A percentile compares a stretch with the other conserved stretches of the same genome.
These are phyloP conservation scores for Macaranga tanarius DNA, from an alignment of 441 rosid species.

Conservation along the genomic window DNA sequence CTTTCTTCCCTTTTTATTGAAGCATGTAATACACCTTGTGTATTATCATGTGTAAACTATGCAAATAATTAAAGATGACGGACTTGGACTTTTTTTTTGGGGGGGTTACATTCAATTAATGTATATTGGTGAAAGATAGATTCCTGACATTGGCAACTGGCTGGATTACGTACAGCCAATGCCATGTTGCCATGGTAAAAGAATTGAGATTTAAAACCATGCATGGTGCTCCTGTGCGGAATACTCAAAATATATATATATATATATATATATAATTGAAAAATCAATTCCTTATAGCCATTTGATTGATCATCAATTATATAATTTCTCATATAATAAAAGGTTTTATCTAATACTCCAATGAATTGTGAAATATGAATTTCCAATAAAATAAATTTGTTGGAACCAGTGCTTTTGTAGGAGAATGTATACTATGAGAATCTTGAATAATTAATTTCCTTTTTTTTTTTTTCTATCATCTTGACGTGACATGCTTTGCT, in stretches of 20 bases:
- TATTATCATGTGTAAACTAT: too few species aligned
- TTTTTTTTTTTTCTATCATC: too few species aligned
- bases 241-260: neutral
- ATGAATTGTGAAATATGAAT: neutral
- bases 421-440: constrained; percentile 2
- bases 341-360: too few species aligned
- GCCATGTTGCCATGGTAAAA: constrained; percentile 3
- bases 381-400: neutral
- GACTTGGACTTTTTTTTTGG: too few species aligned
- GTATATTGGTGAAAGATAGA: neutral
- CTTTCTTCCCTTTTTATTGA: too few species aligned
- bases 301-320: neutral
- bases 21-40: too few species aligned
- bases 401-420: neutral
- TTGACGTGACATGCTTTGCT: too few species aligned
- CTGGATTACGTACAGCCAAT: neutral
- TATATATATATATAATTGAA: neutral
- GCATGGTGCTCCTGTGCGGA: neutral
- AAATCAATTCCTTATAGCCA: neutral
- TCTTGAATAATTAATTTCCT: too few species aligned
- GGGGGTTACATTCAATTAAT: too few species aligned
- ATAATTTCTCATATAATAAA: too few species aligned
- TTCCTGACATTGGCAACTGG: neutral
- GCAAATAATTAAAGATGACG: too few species aligned
- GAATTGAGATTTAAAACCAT: constrained; percentile 2